phyloP scores from a whole-genome alignment of 345 rosid genomes.

The Rhodamnia rubescens region DNA sequence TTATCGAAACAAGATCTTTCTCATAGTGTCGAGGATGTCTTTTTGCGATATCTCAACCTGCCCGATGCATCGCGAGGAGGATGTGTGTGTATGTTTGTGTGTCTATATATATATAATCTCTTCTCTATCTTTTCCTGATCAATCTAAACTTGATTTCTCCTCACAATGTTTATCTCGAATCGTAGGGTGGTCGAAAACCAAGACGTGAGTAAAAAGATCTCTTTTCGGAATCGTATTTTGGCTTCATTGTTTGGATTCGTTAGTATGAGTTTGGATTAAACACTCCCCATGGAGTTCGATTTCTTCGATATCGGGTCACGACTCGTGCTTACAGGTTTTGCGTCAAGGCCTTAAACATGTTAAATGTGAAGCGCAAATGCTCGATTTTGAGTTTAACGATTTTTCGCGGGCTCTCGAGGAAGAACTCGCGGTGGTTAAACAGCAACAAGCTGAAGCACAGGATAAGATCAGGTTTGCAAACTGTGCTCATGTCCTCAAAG shows the following conservation, averaged over 20 bases:
- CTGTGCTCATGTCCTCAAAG: neutral
- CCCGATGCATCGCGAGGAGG: neutral
- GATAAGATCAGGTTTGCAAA: conserved; percentile 8
- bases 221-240: neutral
- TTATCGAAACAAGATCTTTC: neutral
- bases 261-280: no score
- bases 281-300: no score
- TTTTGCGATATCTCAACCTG: neutral
- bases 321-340: conserved; percentile 1
- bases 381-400: neutral
- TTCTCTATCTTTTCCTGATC: neutral
- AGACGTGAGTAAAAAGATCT: neutral
- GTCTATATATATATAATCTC: neutral
- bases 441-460: neutral
- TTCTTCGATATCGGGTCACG: no score
- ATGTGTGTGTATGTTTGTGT: no score
- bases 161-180: neutral
- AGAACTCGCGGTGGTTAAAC: conserved; percentile 5
- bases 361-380: conserved; percentile 12
- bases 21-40: conserved; percentile 12
- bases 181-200: neutral
- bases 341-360: conserved; percentile 2
- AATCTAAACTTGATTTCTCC: neutral
- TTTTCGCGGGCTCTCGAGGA: conserved; percentile 7
- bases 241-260: neutral